Evolutionary conservation across 306 rosid species (phyloP).

Genomic region (Cicer yamashitae): DNA sequence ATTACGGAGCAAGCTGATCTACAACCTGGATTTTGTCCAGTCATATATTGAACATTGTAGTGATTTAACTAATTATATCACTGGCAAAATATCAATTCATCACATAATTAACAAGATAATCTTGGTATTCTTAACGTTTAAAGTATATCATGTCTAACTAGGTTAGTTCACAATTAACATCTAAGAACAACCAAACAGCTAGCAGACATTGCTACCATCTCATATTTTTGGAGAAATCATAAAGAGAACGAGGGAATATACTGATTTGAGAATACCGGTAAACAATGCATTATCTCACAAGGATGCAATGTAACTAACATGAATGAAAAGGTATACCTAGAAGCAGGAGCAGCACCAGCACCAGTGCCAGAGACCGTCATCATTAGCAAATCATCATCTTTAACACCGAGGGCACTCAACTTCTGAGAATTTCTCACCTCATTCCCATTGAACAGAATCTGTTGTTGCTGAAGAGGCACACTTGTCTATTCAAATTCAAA

Average conservation of each 20-base stretch:
- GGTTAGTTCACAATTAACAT: constrained; percentile 6
- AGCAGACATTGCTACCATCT: constrained; percentile 8
- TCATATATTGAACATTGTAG: constrained; percentile 20
- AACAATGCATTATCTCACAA: constrained; percentile 20
- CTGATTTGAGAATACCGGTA: background rate
- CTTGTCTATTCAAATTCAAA: constrained; percentile 59
- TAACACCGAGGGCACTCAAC: constrained; percentile 81
- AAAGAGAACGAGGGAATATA: background rate
- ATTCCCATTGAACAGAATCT: constrained; percentile 80
- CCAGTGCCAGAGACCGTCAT: constrained; percentile 60
- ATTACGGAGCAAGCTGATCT: constrained; percentile 6
- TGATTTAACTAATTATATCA: constrained; percentile 20
- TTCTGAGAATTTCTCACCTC: constrained; percentile 77
- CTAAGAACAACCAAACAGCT: constrained; percentile 10
- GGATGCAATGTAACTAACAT: constrained; percentile 13
- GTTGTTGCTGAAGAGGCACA: constrained; percentile 86
- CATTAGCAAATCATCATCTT: constrained; percentile 90
- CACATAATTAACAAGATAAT: constrained; percentile 21
- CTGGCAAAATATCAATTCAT: background rate
- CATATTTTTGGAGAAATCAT: background rate
- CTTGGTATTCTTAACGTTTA: background rate
- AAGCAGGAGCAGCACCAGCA: constrained; percentile 47
- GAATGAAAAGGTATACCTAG: constrained; percentile 58
- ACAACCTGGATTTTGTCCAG: constrained; percentile 8
- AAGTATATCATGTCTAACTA: background rate